Evolutionary conservation across 1,139 yeast species (phyloP).

Genomic region (Scheffersomyces titani): DNA sequence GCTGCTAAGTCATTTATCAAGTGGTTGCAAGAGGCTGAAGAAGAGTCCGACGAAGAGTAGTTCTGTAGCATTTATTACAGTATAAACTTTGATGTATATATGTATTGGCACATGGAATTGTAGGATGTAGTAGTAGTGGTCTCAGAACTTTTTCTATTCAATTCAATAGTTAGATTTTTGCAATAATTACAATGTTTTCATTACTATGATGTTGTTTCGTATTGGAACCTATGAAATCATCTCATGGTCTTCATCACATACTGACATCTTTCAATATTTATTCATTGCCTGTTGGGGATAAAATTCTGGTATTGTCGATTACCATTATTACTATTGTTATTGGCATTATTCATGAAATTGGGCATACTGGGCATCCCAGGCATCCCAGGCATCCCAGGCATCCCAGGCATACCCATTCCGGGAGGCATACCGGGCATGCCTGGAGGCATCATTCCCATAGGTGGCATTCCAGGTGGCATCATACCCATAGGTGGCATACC

Average conservation of each 20-base stretch:
- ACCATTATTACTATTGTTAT: conserved; percentile 2
- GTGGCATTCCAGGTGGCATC: conserved; percentile 22
- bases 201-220: too few relatives aligned
- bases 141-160: too few relatives aligned
- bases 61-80: not conserved
- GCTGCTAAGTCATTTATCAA: conserved; percentile 94
- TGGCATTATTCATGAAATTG: conserved; percentile 15
- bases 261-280: not conserved
- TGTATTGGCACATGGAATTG: not conserved
- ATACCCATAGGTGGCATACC: conserved; percentile 23
- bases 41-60: conserved; percentile 57
- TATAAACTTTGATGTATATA: not conserved
- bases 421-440: conserved; percentile 29
- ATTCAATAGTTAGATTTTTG: too few relatives aligned
- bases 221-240: too few relatives aligned
- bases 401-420: conserved; percentile 7
- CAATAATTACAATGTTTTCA: too few relatives aligned
- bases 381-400: conserved; percentile 25
- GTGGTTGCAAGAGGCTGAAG: conserved; percentile 94
- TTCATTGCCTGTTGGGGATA: not conserved
- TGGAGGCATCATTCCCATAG: conserved; percentile 20
- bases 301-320: conserved; percentile 3
- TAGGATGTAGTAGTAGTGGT: conserved; percentile 13
- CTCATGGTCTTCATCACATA: not conserved
- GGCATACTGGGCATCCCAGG: conserved; percentile 25